Conservation (phyloP, 176 grass and related monocot species). For the Oryza glumipatula region DNA sequence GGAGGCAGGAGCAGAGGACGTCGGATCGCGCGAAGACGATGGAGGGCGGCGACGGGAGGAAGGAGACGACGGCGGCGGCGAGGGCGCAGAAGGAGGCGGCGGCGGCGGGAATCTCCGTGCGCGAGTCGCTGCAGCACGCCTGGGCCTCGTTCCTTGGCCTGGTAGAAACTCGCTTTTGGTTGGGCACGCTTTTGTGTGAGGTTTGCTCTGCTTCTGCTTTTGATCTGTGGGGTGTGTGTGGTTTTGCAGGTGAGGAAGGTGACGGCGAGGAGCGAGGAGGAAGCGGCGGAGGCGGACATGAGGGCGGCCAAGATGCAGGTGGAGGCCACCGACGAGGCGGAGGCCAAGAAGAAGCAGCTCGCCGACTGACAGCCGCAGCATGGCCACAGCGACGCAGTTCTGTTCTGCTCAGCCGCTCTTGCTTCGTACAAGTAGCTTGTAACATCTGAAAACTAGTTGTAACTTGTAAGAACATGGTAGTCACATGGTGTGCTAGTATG, state of each 20-base stretch:
- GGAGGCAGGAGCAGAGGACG: neutral
- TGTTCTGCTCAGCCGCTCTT: neutral
- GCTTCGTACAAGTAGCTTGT: neutral
- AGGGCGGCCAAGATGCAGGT: slow-evolving; percentile 58
- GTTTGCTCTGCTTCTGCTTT: no score
- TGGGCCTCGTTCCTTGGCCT: slow-evolving; percentile 58
- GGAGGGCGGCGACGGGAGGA: neutral
- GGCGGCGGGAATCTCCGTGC: slow-evolving; percentile 50
- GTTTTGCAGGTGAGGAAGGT: slow-evolving; percentile 44
- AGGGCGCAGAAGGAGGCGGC: slow-evolving; percentile 37
- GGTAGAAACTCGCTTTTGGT: neutral
- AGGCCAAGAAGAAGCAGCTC: slow-evolving; percentile 62
- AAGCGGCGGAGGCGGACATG: slow-evolving; percentile 72
- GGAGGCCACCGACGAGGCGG: slow-evolving; percentile 69
- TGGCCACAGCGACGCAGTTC: neutral
- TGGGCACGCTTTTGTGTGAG: no score
- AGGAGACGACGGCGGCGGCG: slow-evolving; percentile 1
- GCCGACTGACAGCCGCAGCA: neutral
- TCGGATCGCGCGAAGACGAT: neutral
- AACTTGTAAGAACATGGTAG: neutral
- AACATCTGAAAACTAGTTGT: neutral
- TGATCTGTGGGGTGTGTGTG: no score
- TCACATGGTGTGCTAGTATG: no score
- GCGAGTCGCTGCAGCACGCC: slow-evolving; percentile 55
- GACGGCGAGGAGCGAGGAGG: slow-evolving; percentile 69